Evolutionary conservation across 148 eudicot genomes (phyloP).

Genomic region (Cornus suecica): DNA sequence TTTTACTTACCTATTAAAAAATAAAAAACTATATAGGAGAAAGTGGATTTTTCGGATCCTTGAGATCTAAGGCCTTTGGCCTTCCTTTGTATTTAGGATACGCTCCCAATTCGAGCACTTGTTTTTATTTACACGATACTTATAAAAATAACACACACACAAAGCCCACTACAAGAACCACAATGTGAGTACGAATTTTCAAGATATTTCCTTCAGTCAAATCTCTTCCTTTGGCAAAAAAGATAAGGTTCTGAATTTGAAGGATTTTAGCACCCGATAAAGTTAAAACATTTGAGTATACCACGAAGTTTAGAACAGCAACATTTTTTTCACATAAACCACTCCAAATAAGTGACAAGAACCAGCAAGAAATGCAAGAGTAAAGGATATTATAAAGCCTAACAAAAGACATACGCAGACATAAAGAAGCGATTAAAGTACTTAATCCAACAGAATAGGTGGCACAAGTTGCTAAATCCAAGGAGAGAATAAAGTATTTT

Average conservation of each 20-base stretch:
- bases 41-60: no score
- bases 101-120: no score
- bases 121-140: no score
- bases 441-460: not conserved
- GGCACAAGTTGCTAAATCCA: not conserved
- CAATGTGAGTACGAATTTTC: not conserved
- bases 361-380: not conserved
- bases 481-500: not conserved
- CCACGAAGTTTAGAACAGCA: no score
- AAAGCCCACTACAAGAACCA: conserved; percentile 1
- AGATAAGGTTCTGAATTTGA: not conserved
- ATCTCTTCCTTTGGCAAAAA: not conserved
- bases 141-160: no score
- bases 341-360: not conserved
- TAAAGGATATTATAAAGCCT: not conserved
- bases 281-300: not conserved
- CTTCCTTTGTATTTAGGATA: no score
- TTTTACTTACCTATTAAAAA: no score
- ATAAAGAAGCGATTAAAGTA: not conserved
- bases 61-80: no score
- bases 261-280: not conserved
- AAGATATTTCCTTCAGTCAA: not conserved
- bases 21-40: no score
- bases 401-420: not conserved
- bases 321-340: not conserved